These are phyloP conservation scores for Lactifluus volemus DNA, from an alignment of 768 basidiomycete species.

Conservation along the genomic window DNA sequence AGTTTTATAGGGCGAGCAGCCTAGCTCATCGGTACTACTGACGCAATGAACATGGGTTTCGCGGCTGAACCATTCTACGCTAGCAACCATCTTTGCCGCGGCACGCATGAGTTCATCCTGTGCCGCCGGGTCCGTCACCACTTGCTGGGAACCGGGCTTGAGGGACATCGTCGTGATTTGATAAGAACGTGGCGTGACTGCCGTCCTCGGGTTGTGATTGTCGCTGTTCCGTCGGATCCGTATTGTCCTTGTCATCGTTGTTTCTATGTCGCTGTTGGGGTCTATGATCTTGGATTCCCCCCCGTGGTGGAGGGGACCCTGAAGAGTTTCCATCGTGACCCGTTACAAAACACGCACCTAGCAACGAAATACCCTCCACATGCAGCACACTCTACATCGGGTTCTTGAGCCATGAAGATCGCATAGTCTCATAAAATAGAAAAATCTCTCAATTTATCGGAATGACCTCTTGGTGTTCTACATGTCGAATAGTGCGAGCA, in stretches of 20 bases:
- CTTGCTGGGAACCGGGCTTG: slow-evolving; percentile 59
- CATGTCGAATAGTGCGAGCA: too few relatives aligned
- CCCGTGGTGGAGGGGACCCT: too few relatives aligned
- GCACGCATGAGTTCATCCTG: slow-evolving; percentile 54
- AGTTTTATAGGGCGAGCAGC: too few relatives aligned
- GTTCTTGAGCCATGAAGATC: too few relatives aligned
- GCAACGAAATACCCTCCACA: too few relatives aligned
- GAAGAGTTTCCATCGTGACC: not conserved
- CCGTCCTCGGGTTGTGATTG: not conserved
- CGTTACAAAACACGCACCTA: too few relatives aligned
- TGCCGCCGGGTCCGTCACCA: slow-evolving; percentile 41
- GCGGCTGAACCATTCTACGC: slow-evolving; percentile 66
- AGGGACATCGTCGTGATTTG: slow-evolving; percentile 44
- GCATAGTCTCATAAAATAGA: too few relatives aligned
- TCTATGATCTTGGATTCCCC: not conserved
- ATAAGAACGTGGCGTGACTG: not conserved
- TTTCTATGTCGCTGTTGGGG: not conserved
- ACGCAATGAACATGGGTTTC: slow-evolving; percentile 30
- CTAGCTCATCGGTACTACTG: not conserved
- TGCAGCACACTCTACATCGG: too few relatives aligned
- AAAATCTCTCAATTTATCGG: too few relatives aligned
- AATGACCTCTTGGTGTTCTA: too few relatives aligned
- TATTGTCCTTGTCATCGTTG: too few relatives aligned
- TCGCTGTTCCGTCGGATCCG: not conserved
- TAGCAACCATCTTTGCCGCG: slow-evolving; percentile 52